Conservation (phyloP, 768 basidiomycete genomes). For the Sarcodon aspratus region DNA sequence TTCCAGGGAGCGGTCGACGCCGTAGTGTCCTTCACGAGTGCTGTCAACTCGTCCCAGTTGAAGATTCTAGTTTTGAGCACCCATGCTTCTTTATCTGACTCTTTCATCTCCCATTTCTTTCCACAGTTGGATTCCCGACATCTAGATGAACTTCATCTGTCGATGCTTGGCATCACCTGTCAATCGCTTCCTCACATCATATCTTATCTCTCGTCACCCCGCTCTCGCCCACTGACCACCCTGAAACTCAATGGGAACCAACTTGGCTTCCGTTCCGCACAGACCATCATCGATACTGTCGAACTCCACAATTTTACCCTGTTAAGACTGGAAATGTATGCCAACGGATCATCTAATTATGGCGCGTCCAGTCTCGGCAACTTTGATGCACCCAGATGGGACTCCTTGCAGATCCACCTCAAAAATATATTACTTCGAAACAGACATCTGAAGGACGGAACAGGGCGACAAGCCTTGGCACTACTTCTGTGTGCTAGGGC, state of each 20-base stretch:
- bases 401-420: no score
- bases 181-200: constrained; percentile 25
- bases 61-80: constrained; percentile 38
- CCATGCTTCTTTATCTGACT: constrained; percentile 37
- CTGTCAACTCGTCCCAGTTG: constrained; percentile 45
- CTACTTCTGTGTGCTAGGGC: constrained; percentile 40
- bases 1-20: constrained; percentile 26
- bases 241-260: constrained; percentile 47
- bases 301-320: constrained; percentile 35
- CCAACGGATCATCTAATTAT: constrained; percentile 20
- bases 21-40: constrained; percentile 28
- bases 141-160: constrained; percentile 46
- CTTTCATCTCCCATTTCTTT: constrained; percentile 38
- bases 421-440: constrained; percentile 21
- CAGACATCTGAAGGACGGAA: constrained; percentile 21
- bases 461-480: constrained; percentile 33
- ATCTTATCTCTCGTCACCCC: constrained; percentile 38
- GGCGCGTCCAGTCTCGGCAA: constrained; percentile 9
- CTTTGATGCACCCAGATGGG: constrained; percentile 4
- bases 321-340: constrained; percentile 34
- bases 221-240: constrained; percentile 32
- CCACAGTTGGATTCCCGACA: constrained; percentile 33
- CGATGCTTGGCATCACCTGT: constrained; percentile 22
- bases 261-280: constrained; percentile 33
- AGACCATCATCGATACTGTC: constrained; percentile 33